Evolutionary conservation across 805 yeast species (phyloP), one percentile per base, ranked within the genome.

Genomic region (Pichia nakasei): DNA sequence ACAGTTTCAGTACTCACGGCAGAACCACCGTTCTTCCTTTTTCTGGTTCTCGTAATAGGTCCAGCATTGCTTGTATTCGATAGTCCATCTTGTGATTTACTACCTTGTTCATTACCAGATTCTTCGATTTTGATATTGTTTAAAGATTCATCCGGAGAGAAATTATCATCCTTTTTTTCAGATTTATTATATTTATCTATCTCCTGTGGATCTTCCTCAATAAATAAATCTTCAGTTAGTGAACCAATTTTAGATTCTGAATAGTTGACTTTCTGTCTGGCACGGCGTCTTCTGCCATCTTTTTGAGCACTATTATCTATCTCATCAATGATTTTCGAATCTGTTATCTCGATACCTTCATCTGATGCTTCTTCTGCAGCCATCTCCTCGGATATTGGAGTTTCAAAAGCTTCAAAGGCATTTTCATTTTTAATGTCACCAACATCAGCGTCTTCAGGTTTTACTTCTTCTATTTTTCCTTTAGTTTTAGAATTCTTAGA

Each of bases 361-460:
- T 44, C 45, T 4, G 41, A 42, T n/a, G 42, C 55, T 13, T 43
- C 45, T 15, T 39, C 45, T 9, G 29, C 40, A 11, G 39, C 41
- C 20, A 39, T 4, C 24, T 44, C 47, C 3, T 34, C 13, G 3
- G 43, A 24, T 2, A 38, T 21, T 0, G 44, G 47, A 9, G 44
- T 31, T 32, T 45, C 47, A 37, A 45, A 45, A 11, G 49, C 38
- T 13, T 51, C 48, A 37, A 43, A 48, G 1, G 22, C 50, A 35
- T 35, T 44, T 15, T 36, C 40, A 9, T 37, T 35, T 17, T 35
- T 15, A 11, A 20, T 35, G 5, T 34, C 43, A 9, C 9, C 32
- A 18, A 6, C 29, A 9, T 13, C 12, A 8, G 17, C 9, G 24
- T 24, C 5, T 35, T 38, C 3, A 22, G 27, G 11, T 47, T 45